These are phyloP conservation scores for Asterophora lycoperdoides DNA, from an alignment of 768 basidiomycete genomes.

Conservation along the genomic window DNA sequence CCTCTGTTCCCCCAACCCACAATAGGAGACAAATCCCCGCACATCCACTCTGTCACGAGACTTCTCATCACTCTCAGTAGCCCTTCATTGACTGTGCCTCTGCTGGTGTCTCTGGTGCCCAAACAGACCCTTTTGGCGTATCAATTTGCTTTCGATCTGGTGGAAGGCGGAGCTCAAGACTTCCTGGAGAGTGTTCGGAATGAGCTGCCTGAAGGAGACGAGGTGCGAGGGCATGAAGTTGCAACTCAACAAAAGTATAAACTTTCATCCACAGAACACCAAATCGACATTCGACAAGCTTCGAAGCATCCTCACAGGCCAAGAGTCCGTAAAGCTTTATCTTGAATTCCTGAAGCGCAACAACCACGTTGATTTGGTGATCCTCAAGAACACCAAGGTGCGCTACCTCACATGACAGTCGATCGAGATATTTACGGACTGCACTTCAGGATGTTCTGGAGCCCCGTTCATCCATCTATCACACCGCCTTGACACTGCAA, in stretches of 20 bases:
- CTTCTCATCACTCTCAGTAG: constrained; percentile 86
- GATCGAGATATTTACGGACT: constrained; percentile 2
- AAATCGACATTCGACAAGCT: constrained; percentile 69
- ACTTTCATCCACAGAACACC: constrained; percentile 40
- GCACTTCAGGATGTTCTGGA: constrained; percentile 75
- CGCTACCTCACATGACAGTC: background rate
- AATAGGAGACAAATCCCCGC: constrained; percentile 66
- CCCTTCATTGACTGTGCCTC: constrained; percentile 69
- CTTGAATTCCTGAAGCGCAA: constrained; percentile 94
- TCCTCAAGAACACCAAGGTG: constrained; percentile 92
- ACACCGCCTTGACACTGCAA: constrained; percentile 92
- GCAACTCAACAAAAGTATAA: background rate
- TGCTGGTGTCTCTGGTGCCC: constrained; percentile 68
- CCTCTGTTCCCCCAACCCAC: constrained; percentile 81
- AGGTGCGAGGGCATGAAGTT: constrained; percentile 36
- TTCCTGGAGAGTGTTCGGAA: constrained; percentile 76
- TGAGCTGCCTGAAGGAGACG: constrained; percentile 63
- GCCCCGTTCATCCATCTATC: constrained; percentile 93
- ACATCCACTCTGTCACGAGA: constrained; percentile 80
- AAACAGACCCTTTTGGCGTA: constrained; percentile 78
- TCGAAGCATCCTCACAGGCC: constrained; percentile 81
- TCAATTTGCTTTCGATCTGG: constrained; percentile 94
- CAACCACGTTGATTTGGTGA: constrained; percentile 87
- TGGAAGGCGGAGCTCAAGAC: constrained; percentile 91
- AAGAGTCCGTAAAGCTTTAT: constrained; percentile 88